phyloP scores from a whole-genome alignment of 805 yeast species.

The Ogataea ramenticola region DNA sequence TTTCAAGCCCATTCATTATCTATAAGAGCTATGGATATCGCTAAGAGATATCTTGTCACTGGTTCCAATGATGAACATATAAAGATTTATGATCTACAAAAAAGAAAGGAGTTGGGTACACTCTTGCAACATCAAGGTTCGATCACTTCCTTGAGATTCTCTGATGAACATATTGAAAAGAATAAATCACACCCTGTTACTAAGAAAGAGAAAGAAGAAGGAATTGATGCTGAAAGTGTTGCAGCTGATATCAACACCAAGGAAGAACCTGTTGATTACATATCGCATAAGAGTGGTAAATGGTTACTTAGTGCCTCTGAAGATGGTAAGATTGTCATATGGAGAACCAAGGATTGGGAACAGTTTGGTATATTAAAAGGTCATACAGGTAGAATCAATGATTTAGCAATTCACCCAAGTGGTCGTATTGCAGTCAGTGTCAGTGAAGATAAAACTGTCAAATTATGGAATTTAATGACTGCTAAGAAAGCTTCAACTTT shows the following conservation, averaged over 20 bases:
- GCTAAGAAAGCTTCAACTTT: slow-evolving; percentile 85
- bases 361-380: slow-evolving; percentile 82
- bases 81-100: slow-evolving; percentile 87
- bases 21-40: slow-evolving; percentile 75
- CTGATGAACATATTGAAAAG: slow-evolving; percentile 34
- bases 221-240: not conserved
- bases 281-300: slow-evolving; percentile 47
- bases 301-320: slow-evolving; percentile 91
- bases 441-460: slow-evolving; percentile 73
- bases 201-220: slow-evolving; percentile 11
- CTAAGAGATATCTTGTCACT: slow-evolving; percentile 79
- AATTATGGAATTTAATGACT: slow-evolving; percentile 96
- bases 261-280: not conserved
- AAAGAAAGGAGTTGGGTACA: slow-evolving; percentile 89
- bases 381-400: slow-evolving; percentile 77
- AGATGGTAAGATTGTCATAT: slow-evolving; percentile 81
- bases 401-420: slow-evolving; percentile 81
- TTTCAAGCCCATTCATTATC: slow-evolving; percentile 91
- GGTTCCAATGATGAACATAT: slow-evolving; percentile 96
- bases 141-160: slow-evolving; percentile 69
- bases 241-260: not conserved
- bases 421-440: slow-evolving; percentile 89
- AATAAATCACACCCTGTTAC: slow-evolving; percentile 9
- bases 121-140: slow-evolving; percentile 83
- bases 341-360: slow-evolving; percentile 99